phyloP scores from a whole-genome alignment of 768 basidiomycete genomes.

The Clitopilus passeckerianus region DNA sequence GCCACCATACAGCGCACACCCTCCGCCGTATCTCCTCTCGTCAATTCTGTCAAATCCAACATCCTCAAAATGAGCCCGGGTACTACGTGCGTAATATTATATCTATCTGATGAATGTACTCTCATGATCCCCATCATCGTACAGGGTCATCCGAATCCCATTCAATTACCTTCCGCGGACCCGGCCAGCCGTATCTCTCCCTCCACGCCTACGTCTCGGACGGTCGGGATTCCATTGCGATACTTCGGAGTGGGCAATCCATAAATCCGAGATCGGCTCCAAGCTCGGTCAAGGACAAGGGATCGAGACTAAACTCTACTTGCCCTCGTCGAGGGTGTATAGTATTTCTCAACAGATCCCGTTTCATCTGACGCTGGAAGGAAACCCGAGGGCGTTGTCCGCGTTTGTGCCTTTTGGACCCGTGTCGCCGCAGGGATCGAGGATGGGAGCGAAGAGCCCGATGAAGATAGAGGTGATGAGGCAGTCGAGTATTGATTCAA shows the following conservation, averaged over 20 bases:
- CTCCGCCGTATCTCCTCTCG: conserved; percentile 27
- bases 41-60: conserved; percentile 45
- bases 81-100: conserved; percentile 37
- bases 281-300: conserved; percentile 33
- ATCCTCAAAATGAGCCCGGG: conserved; percentile 48
- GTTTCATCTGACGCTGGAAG: conserved; percentile 59
- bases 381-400: conserved; percentile 50
- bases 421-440: conserved; percentile 15
- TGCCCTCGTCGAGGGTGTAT: conserved; percentile 59
- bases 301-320: conserved; percentile 37
- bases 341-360: conserved; percentile 57
- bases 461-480: conserved; percentile 62
- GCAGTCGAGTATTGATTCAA: conserved; percentile 65
- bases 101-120: neutral
- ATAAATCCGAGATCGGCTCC: conserved; percentile 34
- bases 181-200: conserved; percentile 50
- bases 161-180: conserved; percentile 66
- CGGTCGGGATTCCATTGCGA: conserved; percentile 35
- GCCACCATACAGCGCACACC: conserved; percentile 44
- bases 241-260: conserved; percentile 45
- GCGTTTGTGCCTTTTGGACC: conserved; percentile 60
- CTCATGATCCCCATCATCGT: conserved; percentile 1
- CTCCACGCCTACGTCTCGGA: conserved; percentile 32
- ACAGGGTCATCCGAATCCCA: conserved; percentile 27
- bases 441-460: conserved; percentile 17